These are phyloP conservation scores for Globisporangium carolinianum DNA, from an alignment of 352 stramenopile species.

Conservation along the genomic window DNA sequence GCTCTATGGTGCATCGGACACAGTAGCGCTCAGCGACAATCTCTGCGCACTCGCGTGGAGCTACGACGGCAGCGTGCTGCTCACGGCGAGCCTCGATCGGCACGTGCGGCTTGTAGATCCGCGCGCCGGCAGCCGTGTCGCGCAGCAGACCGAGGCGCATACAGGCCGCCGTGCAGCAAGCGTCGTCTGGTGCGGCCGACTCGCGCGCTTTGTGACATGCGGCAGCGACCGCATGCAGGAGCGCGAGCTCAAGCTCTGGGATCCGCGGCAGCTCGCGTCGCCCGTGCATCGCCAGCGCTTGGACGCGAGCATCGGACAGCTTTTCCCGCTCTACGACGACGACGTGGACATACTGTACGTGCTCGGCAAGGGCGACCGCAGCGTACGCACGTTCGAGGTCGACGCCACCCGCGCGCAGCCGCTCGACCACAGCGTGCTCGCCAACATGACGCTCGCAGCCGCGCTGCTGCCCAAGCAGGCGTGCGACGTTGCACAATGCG, in stretches of 20 bases:
- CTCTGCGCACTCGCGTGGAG: constrained; percentile 50
- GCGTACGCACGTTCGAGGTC: constrained; percentile 51
- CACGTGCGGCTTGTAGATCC: constrained; percentile 51
- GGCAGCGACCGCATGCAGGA: constrained; percentile 64
- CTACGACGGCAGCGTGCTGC: constrained; percentile 54
- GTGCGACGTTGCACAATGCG: constrained; percentile 44
- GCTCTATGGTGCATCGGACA: constrained; percentile 6
- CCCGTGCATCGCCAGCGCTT: constrained; percentile 57
- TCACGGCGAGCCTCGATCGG: constrained; percentile 37
- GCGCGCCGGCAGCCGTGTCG: constrained; percentile 11
- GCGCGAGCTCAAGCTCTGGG: constrained; percentile 74
- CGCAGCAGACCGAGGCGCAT: constrained; percentile 27
- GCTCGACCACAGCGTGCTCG: constrained; percentile 44
- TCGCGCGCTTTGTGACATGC: constrained; percentile 46
- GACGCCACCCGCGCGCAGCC: constrained; percentile 35
- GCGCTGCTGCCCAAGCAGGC: constrained; percentile 44
- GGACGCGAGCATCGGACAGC: constrained; percentile 48
- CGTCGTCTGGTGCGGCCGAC: constrained; percentile 52
- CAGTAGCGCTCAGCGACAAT: constrained; percentile 3
- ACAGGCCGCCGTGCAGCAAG: constrained; percentile 36
- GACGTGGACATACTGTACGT: constrained; percentile 69
- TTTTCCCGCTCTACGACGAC: constrained; percentile 64
- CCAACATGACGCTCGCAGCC: constrained; percentile 49
- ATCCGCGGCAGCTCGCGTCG: constrained; percentile 40
- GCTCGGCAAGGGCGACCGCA: constrained; percentile 64